phyloP scores from a whole-genome alignment of 805 yeast genomes.

The Blastobotrys americana region DNA sequence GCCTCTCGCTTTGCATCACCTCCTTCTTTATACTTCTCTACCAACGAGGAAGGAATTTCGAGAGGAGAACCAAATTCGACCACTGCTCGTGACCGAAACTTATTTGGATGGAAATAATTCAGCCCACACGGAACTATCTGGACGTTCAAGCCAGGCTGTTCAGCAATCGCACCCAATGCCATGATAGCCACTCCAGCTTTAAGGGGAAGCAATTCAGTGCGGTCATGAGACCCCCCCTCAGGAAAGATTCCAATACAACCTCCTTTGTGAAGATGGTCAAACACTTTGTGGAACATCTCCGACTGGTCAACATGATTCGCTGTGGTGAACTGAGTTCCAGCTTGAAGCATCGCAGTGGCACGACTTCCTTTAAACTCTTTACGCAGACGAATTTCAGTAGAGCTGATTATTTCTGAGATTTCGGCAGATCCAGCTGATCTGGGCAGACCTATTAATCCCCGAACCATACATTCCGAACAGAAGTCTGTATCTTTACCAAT shows the following conservation, averaged over 20 bases:
- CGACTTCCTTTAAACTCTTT: constrained; percentile 60
- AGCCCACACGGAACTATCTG: constrained; percentile 94
- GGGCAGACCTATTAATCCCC: constrained; percentile 72
- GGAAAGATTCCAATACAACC: constrained; percentile 91
- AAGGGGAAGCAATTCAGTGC: constrained; percentile 83
- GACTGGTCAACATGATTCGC: constrained; percentile 87
- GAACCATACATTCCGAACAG: constrained; percentile 50
- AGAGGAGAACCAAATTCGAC: constrained; percentile 90
- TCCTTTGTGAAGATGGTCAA: constrained; percentile 71
- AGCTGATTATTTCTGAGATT: constrained; percentile 58
- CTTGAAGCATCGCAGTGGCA: constrained; percentile 38
- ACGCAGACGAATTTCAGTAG: constrained; percentile 58
- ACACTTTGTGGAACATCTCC: constrained; percentile 74
- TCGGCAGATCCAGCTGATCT: constrained; percentile 70
- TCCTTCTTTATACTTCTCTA: constrained; percentile 51
- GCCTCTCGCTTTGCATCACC: constrained; percentile 68
- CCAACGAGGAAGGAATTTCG: constrained; percentile 53
- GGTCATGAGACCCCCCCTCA: constrained; percentile 97
- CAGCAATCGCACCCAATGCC: constrained; percentile 92
- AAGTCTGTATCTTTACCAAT: constrained; percentile 65
- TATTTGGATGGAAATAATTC: constrained; percentile 95
- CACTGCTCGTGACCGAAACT: constrained; percentile 91
- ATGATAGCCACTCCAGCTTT: constrained; percentile 97
- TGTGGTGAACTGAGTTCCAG: constrained; percentile 54
- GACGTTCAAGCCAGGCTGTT: constrained; percentile 67